Conservation (phyloP, 306 rosid genomes). For the Chamaecrista fasciculata region DNA sequence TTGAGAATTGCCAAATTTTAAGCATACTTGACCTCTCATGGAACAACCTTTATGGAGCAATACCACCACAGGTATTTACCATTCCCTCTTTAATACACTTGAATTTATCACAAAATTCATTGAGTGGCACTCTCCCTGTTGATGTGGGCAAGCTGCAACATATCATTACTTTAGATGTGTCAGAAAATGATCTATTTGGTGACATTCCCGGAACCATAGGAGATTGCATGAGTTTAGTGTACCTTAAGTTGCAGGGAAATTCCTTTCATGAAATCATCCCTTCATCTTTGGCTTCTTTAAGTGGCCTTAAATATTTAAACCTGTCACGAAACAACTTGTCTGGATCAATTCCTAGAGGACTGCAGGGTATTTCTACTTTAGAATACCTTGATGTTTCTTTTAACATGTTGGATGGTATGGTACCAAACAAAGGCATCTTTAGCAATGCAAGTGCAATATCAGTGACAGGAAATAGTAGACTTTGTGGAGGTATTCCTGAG, state of each 20-base stretch:
- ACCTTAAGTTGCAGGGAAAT: background rate
- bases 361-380: background rate
- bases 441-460: no score
- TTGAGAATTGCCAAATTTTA: background rate
- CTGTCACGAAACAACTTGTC: conserved; percentile 7
- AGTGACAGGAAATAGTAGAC: background rate
- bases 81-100: background rate
- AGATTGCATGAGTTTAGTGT: background rate
- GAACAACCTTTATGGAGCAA: background rate
- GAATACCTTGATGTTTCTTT: no score
- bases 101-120: background rate
- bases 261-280: background rate
- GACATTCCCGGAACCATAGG: background rate
- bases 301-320: background rate
- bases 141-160: background rate
- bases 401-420: background rate
- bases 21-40: background rate
- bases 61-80: background rate
- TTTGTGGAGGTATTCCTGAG: background rate
- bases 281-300: background rate
- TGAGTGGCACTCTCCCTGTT: background rate
- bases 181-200: background rate
- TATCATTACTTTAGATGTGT: background rate
- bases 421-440: background rate
- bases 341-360: background rate